Evolutionary conservation across 176 grass and related monocot genomes (phyloP), one percentile per base, ranked within the genome.

Genomic region (Luzula sylvatica): DNA sequence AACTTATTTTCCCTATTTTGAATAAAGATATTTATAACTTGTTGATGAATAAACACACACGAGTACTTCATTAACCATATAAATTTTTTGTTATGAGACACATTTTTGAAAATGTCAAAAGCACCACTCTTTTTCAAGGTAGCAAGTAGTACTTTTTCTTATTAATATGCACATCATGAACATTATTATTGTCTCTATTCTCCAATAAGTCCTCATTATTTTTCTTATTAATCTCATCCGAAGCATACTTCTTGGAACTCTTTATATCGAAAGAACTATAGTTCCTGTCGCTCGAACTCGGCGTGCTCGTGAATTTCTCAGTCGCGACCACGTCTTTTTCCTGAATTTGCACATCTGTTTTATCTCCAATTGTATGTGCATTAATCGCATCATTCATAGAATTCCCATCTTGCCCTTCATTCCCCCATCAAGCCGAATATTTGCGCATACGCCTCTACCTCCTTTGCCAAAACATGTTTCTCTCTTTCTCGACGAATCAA

Each of bases 81-180:
- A 17, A 20, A 46, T 25, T 13, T 11, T 26, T 64, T 30, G 5
- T 19, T 47, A 30, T 47, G 9, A 20, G 20, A 50, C 17, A 64
- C 23, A 49, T 64, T 47, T 48, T 42, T n/a, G n/a, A n/a, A n/a
- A n/a, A n/a, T n/a, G n/a, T n/a, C n/a, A n/a, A n/a, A n/a, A n/a
- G n/a, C n/a, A n/a, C n/a, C n/a, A n/a, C n/a, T n/a, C n/a, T n/a
- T n/a, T n/a, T n/a, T n/a, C n/a, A n/a, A n/a, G n/a, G n/a, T n/a
- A n/a, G n/a, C n/a, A n/a, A n/a, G n/a, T n/a, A n/a, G n/a, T n/a
- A n/a, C n/a, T n/a, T n/a, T n/a, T n/a, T n/a, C n/a, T n/a, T n/a
- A n/a, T n/a, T n/a, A 32, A 64, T 50, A 15, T 64, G 60, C 26
- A 50, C 43, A 49, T 64, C 60, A 50, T 62, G 58, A n/a, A 62